Conservation (phyloP, 768 basidiomycete genomes). For the Trametes sanguinea region DNA sequence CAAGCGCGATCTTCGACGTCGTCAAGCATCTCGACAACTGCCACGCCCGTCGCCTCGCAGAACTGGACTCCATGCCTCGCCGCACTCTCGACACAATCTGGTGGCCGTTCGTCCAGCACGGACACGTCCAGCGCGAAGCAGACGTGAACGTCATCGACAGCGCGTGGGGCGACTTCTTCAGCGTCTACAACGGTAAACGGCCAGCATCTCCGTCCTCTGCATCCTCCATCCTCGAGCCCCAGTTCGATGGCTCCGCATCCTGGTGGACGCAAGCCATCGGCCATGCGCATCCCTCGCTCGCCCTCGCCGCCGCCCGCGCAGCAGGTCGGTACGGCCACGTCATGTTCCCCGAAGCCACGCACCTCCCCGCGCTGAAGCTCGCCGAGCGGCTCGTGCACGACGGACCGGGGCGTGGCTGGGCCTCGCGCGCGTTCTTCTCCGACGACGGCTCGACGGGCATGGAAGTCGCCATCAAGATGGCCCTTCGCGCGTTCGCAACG, state of each 20-base stretch:
- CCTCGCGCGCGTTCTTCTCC: conserved; percentile 86
- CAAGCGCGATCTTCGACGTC: conserved; percentile 46
- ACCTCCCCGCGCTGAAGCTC: conserved; percentile 81
- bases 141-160: conserved; percentile 93
- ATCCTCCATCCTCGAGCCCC: conserved; percentile 52
- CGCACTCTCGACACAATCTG: conserved; percentile 80
- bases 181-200: conserved; percentile 51
- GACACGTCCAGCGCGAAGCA: conserved; percentile 59
- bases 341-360: conserved; percentile 89
- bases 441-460: conserved; percentile 96
- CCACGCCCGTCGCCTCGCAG: conserved; percentile 66
- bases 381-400: conserved; percentile 73
- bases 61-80: conserved; percentile 76
- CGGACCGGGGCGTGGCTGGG: conserved; percentile 91
- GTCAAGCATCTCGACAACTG: conserved; percentile 60
- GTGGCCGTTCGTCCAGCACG: conserved; percentile 99
- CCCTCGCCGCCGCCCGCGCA: conserved; percentile 85
- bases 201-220: conserved; percentile 3
- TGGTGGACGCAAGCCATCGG: conserved; percentile 98
- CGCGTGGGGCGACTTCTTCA: conserved; percentile 85
- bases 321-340: conserved; percentile 96
- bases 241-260: conserved; percentile 91
- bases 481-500: conserved; percentile 65
- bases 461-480: conserved; percentile 99
- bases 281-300: conserved; percentile 73